A percentile compares a stretch with the other conserved stretches of the same genome.
Evolutionary conservation across 176 grass and related monocot genomes (phyloP).

Genomic region (Musa troglodytarum): DNA sequence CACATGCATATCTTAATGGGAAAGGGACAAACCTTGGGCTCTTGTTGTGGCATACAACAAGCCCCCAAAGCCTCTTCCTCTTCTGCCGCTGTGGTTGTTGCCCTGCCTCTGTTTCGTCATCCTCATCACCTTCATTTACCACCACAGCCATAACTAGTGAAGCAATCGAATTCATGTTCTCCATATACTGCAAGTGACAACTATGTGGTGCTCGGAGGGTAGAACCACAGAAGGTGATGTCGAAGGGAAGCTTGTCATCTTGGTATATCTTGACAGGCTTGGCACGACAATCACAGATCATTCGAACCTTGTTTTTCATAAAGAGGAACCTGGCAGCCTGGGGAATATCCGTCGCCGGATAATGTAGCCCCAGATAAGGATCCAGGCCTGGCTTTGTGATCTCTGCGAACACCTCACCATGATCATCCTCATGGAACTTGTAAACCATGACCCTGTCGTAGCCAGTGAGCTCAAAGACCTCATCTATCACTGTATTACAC

Average conservation of each 20-base stretch:
- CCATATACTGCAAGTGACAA: conserved; percentile 95
- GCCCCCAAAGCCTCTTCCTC: conserved; percentile 79
- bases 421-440: conserved; percentile 92
- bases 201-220: conserved; percentile 69
- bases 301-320: conserved; percentile 90
- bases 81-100: conserved; percentile 44
- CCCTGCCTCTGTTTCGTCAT: conserved; percentile 21
- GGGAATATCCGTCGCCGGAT: conserved; percentile 90
- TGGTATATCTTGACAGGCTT: conserved; percentile 63
- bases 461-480: conserved; percentile 85
- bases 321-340: conserved; percentile 89
- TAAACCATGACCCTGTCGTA: conserved; percentile 98
- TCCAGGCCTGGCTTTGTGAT: conserved; percentile 78
- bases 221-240: conserved; percentile 81
- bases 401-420: conserved; percentile 75
- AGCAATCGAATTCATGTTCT: conserved; percentile 94
- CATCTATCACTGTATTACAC: conserved; percentile 65
- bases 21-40: conserved; percentile 84
- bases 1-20: conserved; percentile 88
- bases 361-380: conserved; percentile 81
- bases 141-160: conserved; percentile 91
- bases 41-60: conserved; percentile 83
- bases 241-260: conserved; percentile 46
- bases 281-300: conserved; percentile 81
- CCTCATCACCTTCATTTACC: conserved; percentile 53